phyloP scores from a whole-genome alignment of 2,329 filamentous ascomycete genomes.

The Neonectria ditissima region DNA sequence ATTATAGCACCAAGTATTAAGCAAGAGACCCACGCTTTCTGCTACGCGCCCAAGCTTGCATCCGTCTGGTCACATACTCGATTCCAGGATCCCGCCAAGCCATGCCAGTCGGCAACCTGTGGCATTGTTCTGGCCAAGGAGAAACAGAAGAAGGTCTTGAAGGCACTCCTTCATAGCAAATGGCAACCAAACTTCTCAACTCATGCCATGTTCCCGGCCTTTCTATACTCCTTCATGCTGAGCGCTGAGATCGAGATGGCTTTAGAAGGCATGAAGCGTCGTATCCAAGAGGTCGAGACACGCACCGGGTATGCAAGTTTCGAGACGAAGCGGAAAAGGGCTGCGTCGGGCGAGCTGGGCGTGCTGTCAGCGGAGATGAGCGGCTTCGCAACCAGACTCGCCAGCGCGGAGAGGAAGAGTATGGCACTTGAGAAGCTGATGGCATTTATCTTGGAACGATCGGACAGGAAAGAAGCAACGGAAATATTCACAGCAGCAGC shows the following conservation, averaged over 20 bases:
- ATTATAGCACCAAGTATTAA: conserved; percentile 10
- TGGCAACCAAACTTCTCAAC: conserved; percentile 46
- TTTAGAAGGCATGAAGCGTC: conserved; percentile 47
- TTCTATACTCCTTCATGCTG: conserved; percentile 50
- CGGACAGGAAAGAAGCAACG: conserved; percentile 17
- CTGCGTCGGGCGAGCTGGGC: conserved; percentile 46
- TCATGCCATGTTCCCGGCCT: conserved; percentile 52
- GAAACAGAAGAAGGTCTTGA: conserved; percentile 43
- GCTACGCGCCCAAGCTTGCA: conserved; percentile 54
- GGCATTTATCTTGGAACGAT: conserved; percentile 43
- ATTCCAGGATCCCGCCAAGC: conserved; percentile 19
- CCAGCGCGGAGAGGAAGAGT: conserved; percentile 53
- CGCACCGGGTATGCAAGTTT: conserved; percentile 53
- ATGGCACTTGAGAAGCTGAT: conserved; percentile 51
- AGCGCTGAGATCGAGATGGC: conserved; percentile 49
- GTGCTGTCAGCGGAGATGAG: conserved; percentile 50
- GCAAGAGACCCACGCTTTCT: conserved; percentile 47
- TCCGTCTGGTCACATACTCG: conserved; percentile 51
- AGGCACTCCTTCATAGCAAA: conserved; percentile 37
- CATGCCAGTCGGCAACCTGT: conserved; percentile 39
- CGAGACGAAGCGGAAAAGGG: conserved; percentile 42
- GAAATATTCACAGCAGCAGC: not conserved
- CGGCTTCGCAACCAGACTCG: conserved; percentile 51
- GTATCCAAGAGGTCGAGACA: conserved; percentile 50
- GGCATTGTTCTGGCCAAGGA: conserved; percentile 48